Conservation (phyloP, 345 rosid species). For the Camelina laxa region DNA sequence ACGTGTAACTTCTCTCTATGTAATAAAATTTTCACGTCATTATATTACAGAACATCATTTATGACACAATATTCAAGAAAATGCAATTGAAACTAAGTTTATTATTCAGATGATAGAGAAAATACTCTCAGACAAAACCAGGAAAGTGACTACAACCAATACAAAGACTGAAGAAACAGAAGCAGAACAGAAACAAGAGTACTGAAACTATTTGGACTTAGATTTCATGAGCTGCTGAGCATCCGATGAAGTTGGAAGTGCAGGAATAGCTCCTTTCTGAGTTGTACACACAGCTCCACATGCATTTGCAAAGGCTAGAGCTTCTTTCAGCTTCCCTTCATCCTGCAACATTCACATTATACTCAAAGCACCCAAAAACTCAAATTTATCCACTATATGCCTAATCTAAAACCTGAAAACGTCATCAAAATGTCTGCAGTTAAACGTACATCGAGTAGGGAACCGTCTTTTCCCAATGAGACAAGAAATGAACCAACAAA, state of each 20-base stretch:
- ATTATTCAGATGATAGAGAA: conserved; percentile 26
- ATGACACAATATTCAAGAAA: not conserved
- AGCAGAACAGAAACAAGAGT: not conserved
- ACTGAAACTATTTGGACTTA: conserved; percentile 13
- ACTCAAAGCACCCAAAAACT: conserved; percentile 17
- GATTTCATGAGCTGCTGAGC: conserved; percentile 56
- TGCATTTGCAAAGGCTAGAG: conserved; percentile 59
- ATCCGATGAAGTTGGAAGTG: conserved; percentile 55
- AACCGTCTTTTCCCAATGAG: conserved; percentile 50
- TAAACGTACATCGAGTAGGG: conserved; percentile 21
- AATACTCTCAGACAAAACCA: not conserved
- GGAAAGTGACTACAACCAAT: not conserved
- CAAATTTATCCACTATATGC: not conserved
- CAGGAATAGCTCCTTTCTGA: conserved; percentile 72
- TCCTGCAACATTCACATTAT: conserved; percentile 42
- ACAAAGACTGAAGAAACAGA: not conserved
- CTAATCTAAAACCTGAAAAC: not conserved
- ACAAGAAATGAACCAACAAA: conserved; percentile 63
- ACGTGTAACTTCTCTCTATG: conserved; percentile 11
- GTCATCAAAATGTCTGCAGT: not conserved
- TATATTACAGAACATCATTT: not conserved
- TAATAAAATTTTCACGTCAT: conserved; percentile 14
- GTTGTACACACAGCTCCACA: conserved; percentile 74
- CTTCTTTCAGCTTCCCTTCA: conserved; percentile 59
- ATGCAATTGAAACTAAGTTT: not conserved